phyloP scores from a whole-genome alignment of 352 stramenopile species.

The Phytopythium montanum region DNA sequence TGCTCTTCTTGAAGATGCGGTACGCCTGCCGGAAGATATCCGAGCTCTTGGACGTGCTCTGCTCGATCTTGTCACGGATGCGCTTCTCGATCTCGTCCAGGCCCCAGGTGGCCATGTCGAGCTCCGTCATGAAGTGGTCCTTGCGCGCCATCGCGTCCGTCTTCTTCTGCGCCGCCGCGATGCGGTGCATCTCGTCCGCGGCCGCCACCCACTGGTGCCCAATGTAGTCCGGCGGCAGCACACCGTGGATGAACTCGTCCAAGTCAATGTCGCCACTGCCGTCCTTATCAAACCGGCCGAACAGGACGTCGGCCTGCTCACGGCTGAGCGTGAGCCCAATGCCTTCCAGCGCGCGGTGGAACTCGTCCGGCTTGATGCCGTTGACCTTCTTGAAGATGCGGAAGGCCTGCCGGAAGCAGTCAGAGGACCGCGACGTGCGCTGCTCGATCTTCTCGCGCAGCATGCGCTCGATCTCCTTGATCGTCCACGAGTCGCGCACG shows the following conservation, averaged over 20 bases:
- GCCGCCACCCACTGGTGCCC: constrained; percentile 71
- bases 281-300: constrained; percentile 66
- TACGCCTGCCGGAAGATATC: constrained; percentile 79
- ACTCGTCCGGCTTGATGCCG: constrained; percentile 69
- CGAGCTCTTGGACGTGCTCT: constrained; percentile 71
- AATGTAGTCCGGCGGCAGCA: constrained; percentile 71
- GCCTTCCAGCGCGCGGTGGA: constrained; percentile 50
- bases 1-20: constrained; percentile 81
- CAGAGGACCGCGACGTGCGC: constrained; percentile 65
- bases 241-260: constrained; percentile 77
- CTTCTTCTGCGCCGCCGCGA: constrained; percentile 56
- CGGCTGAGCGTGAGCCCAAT: constrained; percentile 57
- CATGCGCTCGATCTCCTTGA: constrained; percentile 77
- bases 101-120: constrained; percentile 75
- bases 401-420: constrained; percentile 79
- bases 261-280: constrained; percentile 77
- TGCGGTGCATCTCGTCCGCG: constrained; percentile 64
- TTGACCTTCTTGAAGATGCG: constrained; percentile 84
- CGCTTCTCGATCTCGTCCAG: constrained; percentile 74
- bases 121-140: constrained; percentile 71
- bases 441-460: constrained; percentile 83
- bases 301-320: constrained; percentile 54
- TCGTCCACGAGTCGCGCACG: constrained; percentile 68
- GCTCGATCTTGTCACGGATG: constrained; percentile 81
- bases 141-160: constrained; percentile 33